Evolutionary conservation across 169 alveolate species (phyloP).

Genomic region (Plasmodium knowlesi): DNA sequence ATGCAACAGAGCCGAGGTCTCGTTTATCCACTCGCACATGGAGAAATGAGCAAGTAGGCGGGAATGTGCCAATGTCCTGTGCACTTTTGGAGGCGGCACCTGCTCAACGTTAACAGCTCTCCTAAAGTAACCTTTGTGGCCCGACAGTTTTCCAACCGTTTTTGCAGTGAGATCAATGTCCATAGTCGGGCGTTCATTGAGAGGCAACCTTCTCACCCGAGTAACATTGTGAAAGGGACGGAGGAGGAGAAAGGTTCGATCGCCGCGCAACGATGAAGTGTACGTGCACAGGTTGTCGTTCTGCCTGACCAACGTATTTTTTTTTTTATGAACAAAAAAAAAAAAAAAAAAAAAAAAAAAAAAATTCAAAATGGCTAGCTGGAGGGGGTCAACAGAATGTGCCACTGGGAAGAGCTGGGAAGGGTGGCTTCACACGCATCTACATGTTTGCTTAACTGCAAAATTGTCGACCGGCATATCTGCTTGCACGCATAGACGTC

Average conservation of each 20-base stretch:
- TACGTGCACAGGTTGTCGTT: background rate
- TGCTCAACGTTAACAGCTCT: background rate
- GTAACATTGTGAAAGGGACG: background rate
- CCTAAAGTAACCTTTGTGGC: slow-evolving; percentile 24
- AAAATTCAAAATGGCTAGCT: background rate
- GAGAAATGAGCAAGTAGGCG: background rate
- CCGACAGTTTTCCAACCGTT: slow-evolving; percentile 21
- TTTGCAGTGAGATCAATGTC: slow-evolving; percentile 7
- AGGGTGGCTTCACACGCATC: background rate
- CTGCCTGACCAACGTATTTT: background rate
- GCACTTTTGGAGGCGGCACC: background rate
- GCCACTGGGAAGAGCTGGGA: background rate
- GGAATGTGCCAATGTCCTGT: background rate
- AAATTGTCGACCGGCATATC: background rate
- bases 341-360: background rate
- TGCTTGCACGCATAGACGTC: background rate
- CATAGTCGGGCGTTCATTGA: slow-evolving; percentile 7
- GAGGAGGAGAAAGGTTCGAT: background rate
- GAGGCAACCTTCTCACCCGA: background rate
- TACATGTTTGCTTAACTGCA: background rate
- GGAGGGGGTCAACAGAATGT: background rate
- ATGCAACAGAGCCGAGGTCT: background rate
- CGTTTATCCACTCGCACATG: background rate
- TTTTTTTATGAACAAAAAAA: background rate
- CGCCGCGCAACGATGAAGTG: background rate